Conservation (phyloP, 1,284 basidiomycete species). For the Heliocybe sulcata region DNA sequence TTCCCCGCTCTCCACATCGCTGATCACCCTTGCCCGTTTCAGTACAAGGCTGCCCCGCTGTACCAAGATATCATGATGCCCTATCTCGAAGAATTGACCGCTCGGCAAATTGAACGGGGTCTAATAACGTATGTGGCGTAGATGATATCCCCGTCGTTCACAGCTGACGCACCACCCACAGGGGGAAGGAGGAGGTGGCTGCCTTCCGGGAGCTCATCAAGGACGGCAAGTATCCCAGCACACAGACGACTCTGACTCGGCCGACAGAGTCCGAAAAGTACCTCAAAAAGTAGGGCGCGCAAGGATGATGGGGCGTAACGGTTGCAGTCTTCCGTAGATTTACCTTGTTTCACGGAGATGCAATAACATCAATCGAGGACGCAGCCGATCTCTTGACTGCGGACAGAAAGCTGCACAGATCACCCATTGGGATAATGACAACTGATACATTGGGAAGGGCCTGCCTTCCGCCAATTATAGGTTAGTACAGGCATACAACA, state of each 20-base stretch:
- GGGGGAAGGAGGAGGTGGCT: constrained; percentile 18
- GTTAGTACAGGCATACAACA: background rate
- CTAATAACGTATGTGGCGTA: constrained; percentile 21
- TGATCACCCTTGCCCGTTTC: background rate
- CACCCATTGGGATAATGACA: background rate
- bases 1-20: background rate
- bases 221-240: constrained; percentile 12
- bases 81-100: constrained; percentile 27
- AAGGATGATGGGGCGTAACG: background rate
- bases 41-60: constrained; percentile 27
- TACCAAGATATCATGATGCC: constrained; percentile 27
- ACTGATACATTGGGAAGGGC: background rate
- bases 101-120: constrained; percentile 26
- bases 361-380: background rate
- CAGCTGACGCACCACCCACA: constrained; percentile 7
- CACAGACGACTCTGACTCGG: constrained; percentile 13
- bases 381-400: too few species aligned
- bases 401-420: too few species aligned
- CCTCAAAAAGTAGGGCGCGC: background rate
- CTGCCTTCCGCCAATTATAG: background rate
- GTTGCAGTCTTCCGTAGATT: background rate
- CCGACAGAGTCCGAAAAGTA: constrained; percentile 16
- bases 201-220: constrained; percentile 17
- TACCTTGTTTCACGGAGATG: background rate
- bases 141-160: constrained; percentile 5